Conservation (phyloP, 2,329 filamentous ascomycete genomes). For the Metarhizium rileyi region DNA sequence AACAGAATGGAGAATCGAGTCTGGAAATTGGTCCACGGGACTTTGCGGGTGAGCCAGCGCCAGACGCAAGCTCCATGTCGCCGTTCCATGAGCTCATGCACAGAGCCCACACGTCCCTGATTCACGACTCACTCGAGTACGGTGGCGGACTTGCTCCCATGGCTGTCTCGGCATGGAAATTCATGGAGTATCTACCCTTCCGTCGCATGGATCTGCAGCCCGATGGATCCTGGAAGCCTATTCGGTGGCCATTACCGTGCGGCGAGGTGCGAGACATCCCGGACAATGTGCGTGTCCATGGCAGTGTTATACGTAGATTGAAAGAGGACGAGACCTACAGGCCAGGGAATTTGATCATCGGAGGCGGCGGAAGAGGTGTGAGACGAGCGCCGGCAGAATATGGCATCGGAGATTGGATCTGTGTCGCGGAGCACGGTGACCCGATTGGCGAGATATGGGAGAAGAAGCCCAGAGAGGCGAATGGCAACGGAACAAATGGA, state of each 20-base stretch:
- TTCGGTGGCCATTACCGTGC: constrained; percentile 68
- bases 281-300: constrained; percentile 57
- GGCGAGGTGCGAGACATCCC: constrained; percentile 74
- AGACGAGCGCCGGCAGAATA: constrained; percentile 47
- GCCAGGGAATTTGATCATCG: constrained; percentile 71
- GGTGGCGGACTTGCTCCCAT: constrained; percentile 43
- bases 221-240: constrained; percentile 70
- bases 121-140: constrained; percentile 65
- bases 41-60: constrained; percentile 2
- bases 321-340: constrained; percentile 52
- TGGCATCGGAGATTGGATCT: constrained; percentile 65
- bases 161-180: constrained; percentile 58
- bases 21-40: constrained; percentile 14
- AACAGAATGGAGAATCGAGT: constrained; percentile 10
- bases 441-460: constrained; percentile 59
- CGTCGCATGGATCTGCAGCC: constrained; percentile 66
- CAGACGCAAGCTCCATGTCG: constrained; percentile 7
- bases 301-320: constrained; percentile 66
- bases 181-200: constrained; percentile 78
- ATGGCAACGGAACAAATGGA: constrained; percentile 2
- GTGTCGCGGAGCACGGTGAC: constrained; percentile 54
- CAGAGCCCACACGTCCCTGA: constrained; percentile 40
- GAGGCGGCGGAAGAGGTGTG: constrained; percentile 65
- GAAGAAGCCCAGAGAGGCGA: constrained; percentile 14
- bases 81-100: constrained; percentile 50